Evolutionary conservation across 345 rosid species (phyloP).

Genomic region (Atalantia buxifolia): DNA sequence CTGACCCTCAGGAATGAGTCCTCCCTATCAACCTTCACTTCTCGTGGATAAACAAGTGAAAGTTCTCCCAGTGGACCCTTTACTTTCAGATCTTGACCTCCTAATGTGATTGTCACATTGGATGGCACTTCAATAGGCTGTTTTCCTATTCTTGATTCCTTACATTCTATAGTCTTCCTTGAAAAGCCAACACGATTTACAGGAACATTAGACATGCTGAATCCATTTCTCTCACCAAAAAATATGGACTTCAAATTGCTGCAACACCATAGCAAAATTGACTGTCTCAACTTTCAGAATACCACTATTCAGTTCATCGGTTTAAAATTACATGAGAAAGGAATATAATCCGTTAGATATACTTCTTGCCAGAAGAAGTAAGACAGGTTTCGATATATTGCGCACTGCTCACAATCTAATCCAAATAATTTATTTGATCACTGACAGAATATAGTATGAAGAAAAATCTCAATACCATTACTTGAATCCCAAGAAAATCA

Average conservation of each 20-base stretch:
- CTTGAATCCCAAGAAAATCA: not conserved
- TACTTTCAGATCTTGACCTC: slow-evolving; percentile 66
- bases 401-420: not conserved
- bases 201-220: slow-evolving; percentile 33
- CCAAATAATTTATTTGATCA: not conserved
- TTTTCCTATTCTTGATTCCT: slow-evolving; percentile 95
- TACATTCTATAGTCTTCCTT: slow-evolving; percentile 65
- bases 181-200: slow-evolving; percentile 34
- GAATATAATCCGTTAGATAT: not conserved
- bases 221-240: slow-evolving; percentile 58
- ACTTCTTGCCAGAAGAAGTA: not conserved
- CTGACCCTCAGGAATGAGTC: slow-evolving; percentile 59
- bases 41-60: slow-evolving; percentile 68
- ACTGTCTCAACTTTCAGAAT: not conserved
- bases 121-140: slow-evolving; percentile 73
- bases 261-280: slow-evolving; percentile 21
- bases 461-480: not conserved
- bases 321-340: not conserved
- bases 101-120: slow-evolving; percentile 66
- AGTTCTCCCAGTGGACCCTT: slow-evolving; percentile 94
- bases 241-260: slow-evolving; percentile 67
- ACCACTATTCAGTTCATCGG: not conserved
- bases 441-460: not conserved
- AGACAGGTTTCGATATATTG: not conserved
- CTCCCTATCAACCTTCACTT: slow-evolving; percentile 62